Evolutionary conservation across 106 monocot genomes (phyloP).

Genomic region (Vanilla planifolia): DNA sequence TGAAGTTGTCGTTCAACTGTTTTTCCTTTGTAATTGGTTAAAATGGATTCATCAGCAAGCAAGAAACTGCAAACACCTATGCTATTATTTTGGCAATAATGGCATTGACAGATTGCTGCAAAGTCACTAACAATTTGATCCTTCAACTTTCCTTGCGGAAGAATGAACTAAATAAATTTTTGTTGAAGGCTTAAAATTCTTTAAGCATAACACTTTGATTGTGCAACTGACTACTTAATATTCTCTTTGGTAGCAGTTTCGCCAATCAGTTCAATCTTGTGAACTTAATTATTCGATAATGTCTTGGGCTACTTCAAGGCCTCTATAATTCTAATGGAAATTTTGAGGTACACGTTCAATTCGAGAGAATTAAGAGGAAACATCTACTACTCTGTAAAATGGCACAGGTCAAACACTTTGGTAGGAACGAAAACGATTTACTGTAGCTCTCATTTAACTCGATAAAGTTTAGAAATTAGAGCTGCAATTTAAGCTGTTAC

Average conservation of each 20-base stretch:
- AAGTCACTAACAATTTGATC: not conserved
- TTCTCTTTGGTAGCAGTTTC: not conserved
- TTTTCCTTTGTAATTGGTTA: not conserved
- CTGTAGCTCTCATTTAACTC: no score
- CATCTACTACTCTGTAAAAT: no score
- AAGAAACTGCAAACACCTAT: not conserved
- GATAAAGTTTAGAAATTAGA: no score
- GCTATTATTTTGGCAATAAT: not conserved
- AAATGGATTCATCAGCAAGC: not conserved
- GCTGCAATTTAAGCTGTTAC: not conserved
- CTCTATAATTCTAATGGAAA: no score
- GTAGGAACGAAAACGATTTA: no score
- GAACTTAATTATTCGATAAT: no score
- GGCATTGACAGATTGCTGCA: not conserved
- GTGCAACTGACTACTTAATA: not conserved
- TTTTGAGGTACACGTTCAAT: no score
- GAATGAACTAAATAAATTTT: not conserved
- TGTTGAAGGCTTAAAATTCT: not conserved
- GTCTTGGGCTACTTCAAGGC: no score
- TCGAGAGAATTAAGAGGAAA: no score
- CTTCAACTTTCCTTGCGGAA: not conserved
- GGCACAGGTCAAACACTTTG: no score
- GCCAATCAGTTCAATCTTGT: no score
- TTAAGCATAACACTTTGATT: not conserved
- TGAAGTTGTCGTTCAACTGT: not conserved